These are phyloP conservation scores for Pyrenophora tritici-repentis DNA, from an alignment of 2,329 filamentous ascomycete species.

Conservation along the genomic window DNA sequence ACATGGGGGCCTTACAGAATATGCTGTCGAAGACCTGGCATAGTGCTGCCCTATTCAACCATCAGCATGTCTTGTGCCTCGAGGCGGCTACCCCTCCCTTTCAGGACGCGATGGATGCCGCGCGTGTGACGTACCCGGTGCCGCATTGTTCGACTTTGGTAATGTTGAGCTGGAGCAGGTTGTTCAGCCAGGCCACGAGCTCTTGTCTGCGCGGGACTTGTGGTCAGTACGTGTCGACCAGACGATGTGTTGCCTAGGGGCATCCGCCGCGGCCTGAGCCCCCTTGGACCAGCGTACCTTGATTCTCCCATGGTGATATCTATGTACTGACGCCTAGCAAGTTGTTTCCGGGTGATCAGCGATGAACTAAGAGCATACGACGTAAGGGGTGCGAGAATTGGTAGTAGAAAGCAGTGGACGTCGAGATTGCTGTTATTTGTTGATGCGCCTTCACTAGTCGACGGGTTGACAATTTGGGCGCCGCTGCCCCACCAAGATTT, in stretches of 20 bases:
- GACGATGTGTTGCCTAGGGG: constrained; percentile 16
- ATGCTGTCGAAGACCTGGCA: constrained; percentile 99
- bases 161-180: constrained; percentile 95
- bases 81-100: constrained; percentile 13
- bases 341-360: constrained; percentile 6
- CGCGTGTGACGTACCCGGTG: constrained; percentile 74
- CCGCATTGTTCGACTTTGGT: constrained; percentile 99
- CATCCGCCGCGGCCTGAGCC: constrained; percentile 5
- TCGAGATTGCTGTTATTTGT: constrained; percentile 31
- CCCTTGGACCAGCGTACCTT: constrained; percentile 52
- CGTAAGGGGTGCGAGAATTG: constrained; percentile 10
- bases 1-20: constrained; percentile 64
- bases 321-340: constrained; percentile 5
- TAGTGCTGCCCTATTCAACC: constrained; percentile 73
- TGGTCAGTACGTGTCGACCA: constrained; percentile 23
- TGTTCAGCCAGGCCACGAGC: constrained; percentile 94
- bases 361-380: constrained; percentile 11
- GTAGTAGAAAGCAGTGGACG: constrained; percentile 12
- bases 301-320: constrained; percentile 64
- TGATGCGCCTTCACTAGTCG: constrained; percentile 24
- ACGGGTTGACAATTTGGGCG: constrained; percentile 25
- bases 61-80: constrained; percentile 25
- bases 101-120: neutral
- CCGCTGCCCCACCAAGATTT: constrained; percentile 22
- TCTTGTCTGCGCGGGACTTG: constrained; percentile 74